Conservation (phyloP, 2,329 filamentous ascomycete genomes). For the Aspergillus phoenicis region DNA sequence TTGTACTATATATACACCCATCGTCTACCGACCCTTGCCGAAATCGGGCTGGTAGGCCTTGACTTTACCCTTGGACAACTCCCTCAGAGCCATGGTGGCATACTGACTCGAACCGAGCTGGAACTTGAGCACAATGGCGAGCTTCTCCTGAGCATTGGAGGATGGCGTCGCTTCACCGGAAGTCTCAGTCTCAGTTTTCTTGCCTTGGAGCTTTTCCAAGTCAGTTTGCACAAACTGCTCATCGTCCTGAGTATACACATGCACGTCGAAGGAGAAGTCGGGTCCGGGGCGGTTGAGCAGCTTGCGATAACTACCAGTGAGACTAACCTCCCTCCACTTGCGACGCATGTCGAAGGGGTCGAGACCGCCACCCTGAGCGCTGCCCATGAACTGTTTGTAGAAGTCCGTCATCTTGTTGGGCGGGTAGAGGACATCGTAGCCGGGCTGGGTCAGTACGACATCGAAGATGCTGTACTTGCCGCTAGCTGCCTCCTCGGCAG, state of each 20-base stretch:
- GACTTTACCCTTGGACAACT: constrained; percentile 72
- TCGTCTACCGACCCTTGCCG: constrained; percentile 45
- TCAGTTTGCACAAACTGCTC: constrained; percentile 92
- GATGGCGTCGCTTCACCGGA: constrained; percentile 16
- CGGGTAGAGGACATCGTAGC: constrained; percentile 87
- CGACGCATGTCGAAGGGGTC: constrained; percentile 87
- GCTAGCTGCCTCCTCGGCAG: constrained; percentile 73
- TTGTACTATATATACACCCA: constrained; percentile 7
- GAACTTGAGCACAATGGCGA: constrained; percentile 72
- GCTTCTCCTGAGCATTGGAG: constrained; percentile 46
- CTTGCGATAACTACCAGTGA: constrained; percentile 87
- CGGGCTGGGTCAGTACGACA: constrained; percentile 86
- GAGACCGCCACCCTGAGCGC: constrained; percentile 72
- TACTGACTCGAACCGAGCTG: constrained; percentile 79
- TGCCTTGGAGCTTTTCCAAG: constrained; percentile 65
- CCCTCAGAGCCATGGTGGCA: constrained; percentile 78
- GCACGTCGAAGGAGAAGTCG: constrained; percentile 68
- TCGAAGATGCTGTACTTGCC: constrained; percentile 83
- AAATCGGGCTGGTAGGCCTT: constrained; percentile 66
- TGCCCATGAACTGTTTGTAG: constrained; percentile 85
- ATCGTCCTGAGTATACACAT: constrained; percentile 64
- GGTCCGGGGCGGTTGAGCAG: constrained; percentile 71
- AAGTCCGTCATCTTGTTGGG: constrained; percentile 78
- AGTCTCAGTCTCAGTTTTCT: constrained; percentile 27
- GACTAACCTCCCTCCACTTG: constrained; percentile 80